Conservation (phyloP, 2,329 filamentous ascomycete genomes). For the Blastomyces parvus region DNA sequence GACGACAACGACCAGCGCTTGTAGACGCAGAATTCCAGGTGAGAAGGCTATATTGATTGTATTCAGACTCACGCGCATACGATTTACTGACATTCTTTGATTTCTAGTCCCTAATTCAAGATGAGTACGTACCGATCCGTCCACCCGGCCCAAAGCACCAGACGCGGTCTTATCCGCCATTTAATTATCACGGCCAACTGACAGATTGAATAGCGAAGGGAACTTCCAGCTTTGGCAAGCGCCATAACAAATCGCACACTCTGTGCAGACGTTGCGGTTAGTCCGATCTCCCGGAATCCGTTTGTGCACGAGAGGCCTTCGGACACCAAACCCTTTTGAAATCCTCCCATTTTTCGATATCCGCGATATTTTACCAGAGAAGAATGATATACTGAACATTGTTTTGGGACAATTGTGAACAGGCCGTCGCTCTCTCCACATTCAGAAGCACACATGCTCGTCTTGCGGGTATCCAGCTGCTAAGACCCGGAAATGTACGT, state of each 20-base stretch:
- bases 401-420: constrained; percentile 16
- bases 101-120: constrained; percentile 43
- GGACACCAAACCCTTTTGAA: not conserved
- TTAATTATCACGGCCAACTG: constrained; percentile 30
- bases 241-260: constrained; percentile 98
- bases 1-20: constrained; percentile 39
- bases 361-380: constrained; percentile 2
- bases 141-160: constrained; percentile 8
- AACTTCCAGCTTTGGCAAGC: constrained; percentile 63
- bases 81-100: constrained; percentile 21
- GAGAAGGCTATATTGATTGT: constrained; percentile 17
- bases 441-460: constrained; percentile 98
- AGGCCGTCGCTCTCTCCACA: constrained; percentile 96
- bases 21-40: constrained; percentile 37
- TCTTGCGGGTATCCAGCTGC: constrained; percentile 94
- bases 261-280: constrained; percentile 97
- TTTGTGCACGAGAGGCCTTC: constrained; percentile 6
- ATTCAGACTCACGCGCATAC: constrained; percentile 1
- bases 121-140: constrained; percentile 45
- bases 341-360: not conserved
- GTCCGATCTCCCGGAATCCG: constrained; percentile 36
- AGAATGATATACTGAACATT: constrained; percentile 12
- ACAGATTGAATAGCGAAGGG: constrained; percentile 53
- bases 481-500: constrained; percentile 96
- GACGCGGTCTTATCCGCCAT: constrained; percentile 16